phyloP scores from a whole-genome alignment of 2,329 filamentous ascomycete genomes.

The Apiospora rasikravindrae region DNA sequence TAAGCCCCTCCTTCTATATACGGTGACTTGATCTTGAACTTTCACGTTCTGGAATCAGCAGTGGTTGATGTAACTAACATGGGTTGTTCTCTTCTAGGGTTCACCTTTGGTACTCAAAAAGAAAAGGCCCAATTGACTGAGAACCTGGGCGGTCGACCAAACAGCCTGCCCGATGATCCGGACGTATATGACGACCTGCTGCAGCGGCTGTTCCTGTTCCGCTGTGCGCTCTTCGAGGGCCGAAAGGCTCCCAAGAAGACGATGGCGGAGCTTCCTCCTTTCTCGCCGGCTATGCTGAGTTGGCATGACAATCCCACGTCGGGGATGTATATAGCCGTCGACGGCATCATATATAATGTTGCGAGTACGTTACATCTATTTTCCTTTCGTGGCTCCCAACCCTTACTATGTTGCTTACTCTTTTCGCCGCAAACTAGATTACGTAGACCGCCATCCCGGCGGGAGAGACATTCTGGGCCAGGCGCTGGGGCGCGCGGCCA shows the following conservation, averaged over 20 bases:
- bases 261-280: constrained; percentile 9
- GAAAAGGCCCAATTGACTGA: constrained; percentile 14
- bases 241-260: background rate
- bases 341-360: constrained; percentile 27
- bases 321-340: constrained; percentile 27
- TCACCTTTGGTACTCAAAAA: background rate
- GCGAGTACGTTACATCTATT: constrained; percentile 21
- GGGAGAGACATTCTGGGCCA: constrained; percentile 22
- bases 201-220: constrained; percentile 20
- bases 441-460: constrained; percentile 28
- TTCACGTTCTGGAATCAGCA: background rate
- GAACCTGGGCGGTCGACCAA: constrained; percentile 9
- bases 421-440: constrained; percentile 19
- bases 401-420: background rate
- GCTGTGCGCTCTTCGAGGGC: constrained; percentile 24
- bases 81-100: background rate
- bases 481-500: constrained; percentile 25
- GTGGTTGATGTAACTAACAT: background rate
- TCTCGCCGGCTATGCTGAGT: constrained; percentile 25
- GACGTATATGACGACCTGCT: constrained; percentile 23
- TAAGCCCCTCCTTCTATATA: constrained; percentile 6
- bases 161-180: background rate
- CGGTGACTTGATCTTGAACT: background rate
- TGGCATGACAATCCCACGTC: constrained; percentile 28
- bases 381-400: background rate